Evolutionary conservation across 495 filamentous ascomycete genomes (phyloP).

Genomic region (Aspergillus hancockii): DNA sequence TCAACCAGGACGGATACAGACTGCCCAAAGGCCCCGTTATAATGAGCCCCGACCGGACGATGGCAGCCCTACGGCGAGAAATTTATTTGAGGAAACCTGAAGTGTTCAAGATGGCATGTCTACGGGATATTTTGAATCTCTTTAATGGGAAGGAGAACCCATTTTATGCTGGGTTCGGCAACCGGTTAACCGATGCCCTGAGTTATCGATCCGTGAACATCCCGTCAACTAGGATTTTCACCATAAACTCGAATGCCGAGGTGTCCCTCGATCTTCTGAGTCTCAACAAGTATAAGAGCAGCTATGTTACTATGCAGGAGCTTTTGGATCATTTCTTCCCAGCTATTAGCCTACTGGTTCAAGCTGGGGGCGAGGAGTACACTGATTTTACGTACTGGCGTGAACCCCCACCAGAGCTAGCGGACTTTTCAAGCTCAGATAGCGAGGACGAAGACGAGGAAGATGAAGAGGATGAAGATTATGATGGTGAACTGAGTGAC

Average conservation of each 20-base stretch:
- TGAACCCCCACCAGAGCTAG: slow-evolving; percentile 68
- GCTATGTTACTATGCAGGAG: slow-evolving; percentile 94
- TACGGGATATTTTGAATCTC: slow-evolving; percentile 87
- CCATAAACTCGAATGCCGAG: slow-evolving; percentile 97
- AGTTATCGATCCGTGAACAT: slow-evolving; percentile 97
- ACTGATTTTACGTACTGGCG: slow-evolving; percentile 91
- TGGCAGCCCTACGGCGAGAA: slow-evolving; percentile 91
- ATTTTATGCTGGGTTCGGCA: slow-evolving; percentile 97
- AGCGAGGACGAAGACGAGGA: slow-evolving; percentile 51
- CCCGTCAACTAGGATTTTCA: slow-evolving; percentile 91
- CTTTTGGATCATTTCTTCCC: slow-evolving; percentile 98
- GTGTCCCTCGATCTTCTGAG: slow-evolving; percentile 89
- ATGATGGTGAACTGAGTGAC: slow-evolving; percentile 40
- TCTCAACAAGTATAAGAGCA: slow-evolving; percentile 93
- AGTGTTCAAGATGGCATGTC: slow-evolving; percentile 98
- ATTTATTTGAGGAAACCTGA: slow-evolving; percentile 96
- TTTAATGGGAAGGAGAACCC: slow-evolving; percentile 79
- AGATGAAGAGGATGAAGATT: slow-evolving; percentile 41
- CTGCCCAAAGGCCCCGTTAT: slow-evolving; percentile 91
- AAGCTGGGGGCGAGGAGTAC: slow-evolving; percentile 78
- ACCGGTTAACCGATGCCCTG: slow-evolving; percentile 92
- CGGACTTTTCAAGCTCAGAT: slow-evolving; percentile 79
- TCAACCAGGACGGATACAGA: slow-evolving; percentile 82
- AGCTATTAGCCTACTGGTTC: slow-evolving; percentile 71
- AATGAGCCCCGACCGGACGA: slow-evolving; percentile 90